Conservation (phyloP, 495 filamentous ascomycete species). For the Penicillium simplicissimum region DNA sequence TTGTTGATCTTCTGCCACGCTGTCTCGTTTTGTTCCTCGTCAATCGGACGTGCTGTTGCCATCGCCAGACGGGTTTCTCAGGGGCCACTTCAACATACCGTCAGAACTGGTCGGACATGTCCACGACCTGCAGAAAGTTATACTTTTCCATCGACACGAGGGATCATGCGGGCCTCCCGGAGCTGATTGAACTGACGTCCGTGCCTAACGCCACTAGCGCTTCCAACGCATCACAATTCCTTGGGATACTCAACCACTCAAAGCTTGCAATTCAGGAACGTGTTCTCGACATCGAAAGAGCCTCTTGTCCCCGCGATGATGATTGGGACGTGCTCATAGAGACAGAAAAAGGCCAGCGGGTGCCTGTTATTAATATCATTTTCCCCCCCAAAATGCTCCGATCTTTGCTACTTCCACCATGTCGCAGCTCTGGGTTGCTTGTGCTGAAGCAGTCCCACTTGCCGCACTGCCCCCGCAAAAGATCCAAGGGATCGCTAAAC, state of each 20-base stretch:
- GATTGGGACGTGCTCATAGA: conserved; percentile 7
- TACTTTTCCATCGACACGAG: neutral
- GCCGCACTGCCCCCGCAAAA: neutral
- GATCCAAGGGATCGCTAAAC: neutral
- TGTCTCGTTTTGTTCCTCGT: neutral
- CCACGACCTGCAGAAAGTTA: neutral
- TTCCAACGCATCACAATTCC: neutral
- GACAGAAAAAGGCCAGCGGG: neutral
- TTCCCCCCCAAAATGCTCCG: neutral
- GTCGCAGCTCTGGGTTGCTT: conserved; percentile 3
- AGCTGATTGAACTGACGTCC: conserved; percentile 6
- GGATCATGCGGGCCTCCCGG: neutral
- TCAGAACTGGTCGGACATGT: neutral
- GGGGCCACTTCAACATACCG: neutral
- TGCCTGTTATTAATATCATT: conserved; percentile 2
- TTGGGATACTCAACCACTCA: neutral
- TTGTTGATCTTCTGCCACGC: conserved; percentile 3
- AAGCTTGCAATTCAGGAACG: conserved; percentile 1
- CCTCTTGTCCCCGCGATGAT: neutral
- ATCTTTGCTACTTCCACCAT: conserved; percentile 8
- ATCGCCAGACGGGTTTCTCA: neutral
- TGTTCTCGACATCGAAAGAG: conserved; percentile 1
- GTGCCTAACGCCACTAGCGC: conserved; percentile 12
- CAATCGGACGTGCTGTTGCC: neutral
- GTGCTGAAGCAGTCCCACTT: conserved; percentile 9